These are phyloP conservation scores for Naegleria gruberi DNA, from an alignment of 208 protist genomes.

Conservation along the genomic window DNA sequence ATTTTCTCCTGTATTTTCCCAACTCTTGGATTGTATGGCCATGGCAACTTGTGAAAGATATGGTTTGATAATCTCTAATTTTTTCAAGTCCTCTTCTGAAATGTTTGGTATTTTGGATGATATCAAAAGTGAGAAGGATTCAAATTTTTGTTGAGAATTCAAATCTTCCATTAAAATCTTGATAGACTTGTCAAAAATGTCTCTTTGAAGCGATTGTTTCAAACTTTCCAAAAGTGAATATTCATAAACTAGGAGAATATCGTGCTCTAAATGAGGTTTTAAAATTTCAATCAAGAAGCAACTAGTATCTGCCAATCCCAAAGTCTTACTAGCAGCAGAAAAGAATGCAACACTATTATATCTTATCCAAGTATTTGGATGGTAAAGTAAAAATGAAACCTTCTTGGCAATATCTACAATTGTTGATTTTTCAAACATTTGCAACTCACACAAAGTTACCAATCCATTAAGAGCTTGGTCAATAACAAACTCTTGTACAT, in stretches of 20 bases:
- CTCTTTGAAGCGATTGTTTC: neutral
- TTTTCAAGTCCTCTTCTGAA: neutral
- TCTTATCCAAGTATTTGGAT: conserved; percentile 17
- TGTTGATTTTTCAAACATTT: neutral
- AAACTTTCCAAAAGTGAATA: neutral
- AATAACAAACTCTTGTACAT: conserved; percentile 10
- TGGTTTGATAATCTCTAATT: neutral
- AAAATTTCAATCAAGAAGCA: neutral
- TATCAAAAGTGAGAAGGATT: neutral
- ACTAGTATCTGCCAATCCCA: neutral
- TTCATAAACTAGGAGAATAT: neutral
- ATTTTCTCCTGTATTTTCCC: neutral
- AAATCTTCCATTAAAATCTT: neutral
- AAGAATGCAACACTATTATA: neutral
- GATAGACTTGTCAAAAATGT: neutral
- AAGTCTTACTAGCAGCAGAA: neutral
- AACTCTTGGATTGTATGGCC: neutral
- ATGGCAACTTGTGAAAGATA: neutral
- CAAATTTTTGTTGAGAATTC: neutral
- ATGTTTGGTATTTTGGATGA: neutral
- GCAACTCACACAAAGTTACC: neutral
- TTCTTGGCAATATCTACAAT: neutral
- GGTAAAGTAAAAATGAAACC: neutral
- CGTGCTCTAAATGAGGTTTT: neutral
- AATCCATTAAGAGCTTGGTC: neutral